phyloP scores from a whole-genome alignment of 768 basidiomycete genomes.

The Kwoniella botswanensis region DNA sequence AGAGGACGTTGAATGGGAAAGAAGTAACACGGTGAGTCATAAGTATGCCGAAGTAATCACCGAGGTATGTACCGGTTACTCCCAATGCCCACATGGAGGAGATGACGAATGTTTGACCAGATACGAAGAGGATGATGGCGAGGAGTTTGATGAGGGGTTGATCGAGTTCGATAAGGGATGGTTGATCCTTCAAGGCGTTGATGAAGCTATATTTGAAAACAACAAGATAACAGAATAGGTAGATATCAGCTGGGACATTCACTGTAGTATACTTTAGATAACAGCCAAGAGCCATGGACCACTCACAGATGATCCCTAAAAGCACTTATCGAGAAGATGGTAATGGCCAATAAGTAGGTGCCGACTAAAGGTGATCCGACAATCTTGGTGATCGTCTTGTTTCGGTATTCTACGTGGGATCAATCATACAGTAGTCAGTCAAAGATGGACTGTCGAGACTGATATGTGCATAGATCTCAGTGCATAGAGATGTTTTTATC shows the following conservation, averaged over 20 bases:
- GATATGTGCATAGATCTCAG: too few relatives aligned
- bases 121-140: constrained; percentile 65
- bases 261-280: too few relatives aligned
- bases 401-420: constrained; percentile 67
- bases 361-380: constrained; percentile 76
- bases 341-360: constrained; percentile 81
- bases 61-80: constrained; percentile 80
- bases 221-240: too few relatives aligned
- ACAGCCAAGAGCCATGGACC: too few relatives aligned
- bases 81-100: constrained; percentile 89
- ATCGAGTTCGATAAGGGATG: constrained; percentile 69
- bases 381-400: constrained; percentile 83
- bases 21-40: constrained; percentile 86
- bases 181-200: constrained; percentile 65
- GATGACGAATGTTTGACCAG: constrained; percentile 84
- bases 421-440: background rate
- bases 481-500: too few relatives aligned
- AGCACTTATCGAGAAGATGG: constrained; percentile 85
- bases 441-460: background rate
- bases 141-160: constrained; percentile 66
- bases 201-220: constrained; percentile 64
- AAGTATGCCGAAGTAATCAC: constrained; percentile 63
- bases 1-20: constrained; percentile 93
- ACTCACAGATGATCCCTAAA: constrained; percentile 78
- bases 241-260: too few relatives aligned